Percentiles rank a stretch among this genome's conserved stretches.
These are phyloP conservation scores for Saccharomycopsis fibuligera DNA, from an alignment of 805 yeast genomes.

Conservation along the genomic window DNA sequence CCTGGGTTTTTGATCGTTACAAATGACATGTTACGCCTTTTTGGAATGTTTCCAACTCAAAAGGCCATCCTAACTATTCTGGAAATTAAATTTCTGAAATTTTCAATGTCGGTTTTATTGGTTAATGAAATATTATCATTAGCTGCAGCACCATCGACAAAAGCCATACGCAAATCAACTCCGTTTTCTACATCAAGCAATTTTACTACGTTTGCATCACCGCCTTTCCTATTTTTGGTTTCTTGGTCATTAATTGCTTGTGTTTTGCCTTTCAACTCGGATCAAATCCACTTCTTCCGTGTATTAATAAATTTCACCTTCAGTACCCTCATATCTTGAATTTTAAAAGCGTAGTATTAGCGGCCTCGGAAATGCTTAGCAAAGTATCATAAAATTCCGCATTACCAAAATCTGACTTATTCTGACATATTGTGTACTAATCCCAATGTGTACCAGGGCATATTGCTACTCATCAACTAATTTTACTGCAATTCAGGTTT, in stretches of 20 bases:
- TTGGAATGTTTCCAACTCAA: constrained; percentile 89
- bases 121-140: no score
- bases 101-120: constrained; percentile 67
- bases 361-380: constrained; percentile 50
- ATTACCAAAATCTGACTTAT: constrained; percentile 35
- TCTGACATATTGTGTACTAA: constrained; percentile 63
- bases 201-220: no score
- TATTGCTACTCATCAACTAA: no score
- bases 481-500: no score
- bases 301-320: constrained; percentile 58
- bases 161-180: no score
- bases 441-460: constrained; percentile 69
- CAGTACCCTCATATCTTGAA: constrained; percentile 71
- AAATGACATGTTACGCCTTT: constrained; percentile 94
- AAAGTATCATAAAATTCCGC: constrained; percentile 41
- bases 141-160: no score
- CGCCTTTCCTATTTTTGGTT: no score
- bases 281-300: constrained; percentile 54
- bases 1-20: constrained; percentile 95
- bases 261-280: constrained; percentile 41
- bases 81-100: constrained; percentile 84
- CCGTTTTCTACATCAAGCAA: no score
- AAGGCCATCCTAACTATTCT: constrained; percentile 94
- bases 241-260: no score
- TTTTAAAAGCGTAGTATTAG: constrained; percentile 59